Base-by-base conservation (phyloP, 1,284 basidiomycete genomes). In the Leucoagaricus sp. region DNA sequence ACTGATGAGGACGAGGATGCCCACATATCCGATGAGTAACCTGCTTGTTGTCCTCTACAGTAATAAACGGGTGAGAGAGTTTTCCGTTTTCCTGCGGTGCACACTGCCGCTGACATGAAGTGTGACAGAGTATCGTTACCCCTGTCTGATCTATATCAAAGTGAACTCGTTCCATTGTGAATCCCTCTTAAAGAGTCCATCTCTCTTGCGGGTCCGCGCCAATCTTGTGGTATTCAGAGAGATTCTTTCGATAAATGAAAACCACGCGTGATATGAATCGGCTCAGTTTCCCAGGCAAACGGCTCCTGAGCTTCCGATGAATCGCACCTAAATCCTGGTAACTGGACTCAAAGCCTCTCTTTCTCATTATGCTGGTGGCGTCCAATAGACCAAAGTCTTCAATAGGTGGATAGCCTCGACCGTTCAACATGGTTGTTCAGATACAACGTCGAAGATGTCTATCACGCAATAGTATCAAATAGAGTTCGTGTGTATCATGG, bases 1-100 rank as follows among this genome's bases (percentile, higher is more conserved):
- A 77, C 80, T 60, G 64, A 65, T 23, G 63, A 65, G 2, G 66
- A 68, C 31, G 46, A 21, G 31, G 52, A 53, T 36, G 10, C 23
- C 19, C 15, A 23, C 38, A 23, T 40, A 29, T 5, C 21, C 3
- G 48, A 25, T 10, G 15, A 12, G 17, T 50, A 15, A 46, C 21
- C 17, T 42, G 19, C 19, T 19, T 25, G 9, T 21, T 23, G 19
- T 19, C 12, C 10, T 41, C 34, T 31, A 34, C 46, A 19, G 19
- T 19, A 48, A 21, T 48, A n/a, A 12, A 44, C 23, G 4, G 41
- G 41, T 44, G 41, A 44, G 41, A 38, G 13, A 38, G n/a, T n/a
- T n/a, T n/a, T n/a, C n/a, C n/a, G n/a, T n/a, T n/a, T n/a, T n/a
- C n/a, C n/a, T n/a, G n/a, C n/a, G n/a, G 44, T 29, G 44, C 23